Evolutionary conservation across 805 yeast genomes (phyloP), one percentile per base, ranked within the genome.

Genomic region (Kluyveromyces siamensis): DNA sequence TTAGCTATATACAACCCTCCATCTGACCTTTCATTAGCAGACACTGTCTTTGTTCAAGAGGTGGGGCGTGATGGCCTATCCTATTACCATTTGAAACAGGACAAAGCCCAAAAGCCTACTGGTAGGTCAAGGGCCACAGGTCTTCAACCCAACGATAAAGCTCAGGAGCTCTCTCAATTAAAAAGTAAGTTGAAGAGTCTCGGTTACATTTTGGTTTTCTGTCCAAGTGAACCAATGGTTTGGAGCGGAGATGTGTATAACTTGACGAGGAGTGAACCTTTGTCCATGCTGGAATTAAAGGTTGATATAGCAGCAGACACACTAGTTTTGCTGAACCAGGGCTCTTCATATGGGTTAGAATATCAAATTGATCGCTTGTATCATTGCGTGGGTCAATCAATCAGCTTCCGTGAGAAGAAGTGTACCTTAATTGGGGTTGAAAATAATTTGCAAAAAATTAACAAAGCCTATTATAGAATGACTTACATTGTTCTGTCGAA

Each of bases 241-340:
- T 91, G 98, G 98, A 89, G 85, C 52, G 97, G 97, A 5, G 74
- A 78, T 16, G 81, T 84, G 53, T 74, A 82, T 37, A 76, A 80
- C 40, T 62, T 86, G 7, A 56, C 67, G 6, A 72, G 73, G 16
- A 56, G 55, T 16, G 50, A 49, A 16, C 21, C 43, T 13, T 38
- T 58, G 13, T 63, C 79, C 13, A 73, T 58, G 17, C 58, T 54
- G 1, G 54, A 59, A 11, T 50, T 59, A 17, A 59, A 60, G 6
- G 25, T 60, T 6, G 56, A 57, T 36, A 44, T 59, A 0, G 38
- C 48, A 18, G 47, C 54, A 8, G 58, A 56, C 16, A 53, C 58
- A 8, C 16, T 63, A 13, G 49, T 56, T 10, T 36, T 63, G 14
- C 48, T 61, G 46, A 60, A 57, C 19, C 87, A 81, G 50, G 85